A percentile compares a stretch with the other conserved stretches of the same genome.
phyloP scores from a whole-genome alignment of 2,329 filamentous ascomycete species.

The Graphilbum ipis-grandicollis region DNA sequence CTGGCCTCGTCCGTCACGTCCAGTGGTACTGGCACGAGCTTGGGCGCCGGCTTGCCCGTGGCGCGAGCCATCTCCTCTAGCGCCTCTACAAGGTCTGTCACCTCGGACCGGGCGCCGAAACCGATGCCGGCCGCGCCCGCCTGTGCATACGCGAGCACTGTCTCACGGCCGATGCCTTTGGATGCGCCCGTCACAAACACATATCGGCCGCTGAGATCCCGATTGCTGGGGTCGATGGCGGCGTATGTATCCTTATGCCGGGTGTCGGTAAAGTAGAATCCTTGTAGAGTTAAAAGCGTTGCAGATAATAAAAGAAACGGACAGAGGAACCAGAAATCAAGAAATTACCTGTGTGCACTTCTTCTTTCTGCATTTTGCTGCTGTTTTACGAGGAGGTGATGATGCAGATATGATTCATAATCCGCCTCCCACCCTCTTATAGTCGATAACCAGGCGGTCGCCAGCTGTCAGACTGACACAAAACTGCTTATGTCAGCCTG shows the following conservation, averaged over 20 bases:
- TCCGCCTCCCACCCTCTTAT: no score
- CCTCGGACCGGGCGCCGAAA: conserved; percentile 30
- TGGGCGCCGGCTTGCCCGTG: conserved; percentile 12
- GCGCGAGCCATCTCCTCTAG: conserved; percentile 18
- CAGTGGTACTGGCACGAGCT: conserved; percentile 14
- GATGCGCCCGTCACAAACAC: conserved; percentile 13
- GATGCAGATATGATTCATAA: no score
- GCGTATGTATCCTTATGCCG: conserved; percentile 16
- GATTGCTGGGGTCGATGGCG: conserved; percentile 9
- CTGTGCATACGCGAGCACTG: conserved; percentile 25
- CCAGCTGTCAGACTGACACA: no score
- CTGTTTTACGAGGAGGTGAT: no score
- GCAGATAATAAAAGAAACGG: no score
- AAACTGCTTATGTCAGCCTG: no score
- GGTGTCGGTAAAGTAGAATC: conserved; percentile 6
- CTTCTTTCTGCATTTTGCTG: no score
- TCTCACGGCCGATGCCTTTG: conserved; percentile 12
- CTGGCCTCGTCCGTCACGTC: conserved; percentile 19
- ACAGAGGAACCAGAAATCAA: no score
- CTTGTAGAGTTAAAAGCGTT: no score
- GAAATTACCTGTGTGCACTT: no score
- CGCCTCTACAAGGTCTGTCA: conserved; percentile 20
- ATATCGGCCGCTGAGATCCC: conserved; percentile 10
- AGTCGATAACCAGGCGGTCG: no score
- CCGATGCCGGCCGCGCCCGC: conserved; percentile 30